These are phyloP conservation scores for Xylariaceae sp. DNA, from an alignment of 2,329 filamentous ascomycete species.

Conservation along the genomic window DNA sequence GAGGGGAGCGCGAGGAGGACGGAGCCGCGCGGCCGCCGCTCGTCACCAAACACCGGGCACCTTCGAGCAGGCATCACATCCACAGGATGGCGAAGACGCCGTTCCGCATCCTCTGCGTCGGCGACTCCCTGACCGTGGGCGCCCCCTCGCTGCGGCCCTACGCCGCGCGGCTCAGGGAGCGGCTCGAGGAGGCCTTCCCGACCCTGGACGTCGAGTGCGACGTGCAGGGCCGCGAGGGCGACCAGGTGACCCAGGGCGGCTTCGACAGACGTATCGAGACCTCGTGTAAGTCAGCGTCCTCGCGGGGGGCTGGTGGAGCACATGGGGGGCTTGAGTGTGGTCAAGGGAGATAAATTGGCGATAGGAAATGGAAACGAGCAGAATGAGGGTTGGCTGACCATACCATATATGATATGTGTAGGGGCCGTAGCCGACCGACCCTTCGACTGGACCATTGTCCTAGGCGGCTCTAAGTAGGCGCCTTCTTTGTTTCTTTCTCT, in stretches of 20 bases:
- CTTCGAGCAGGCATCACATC: no score
- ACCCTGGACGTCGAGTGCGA: slow-evolving; percentile 3
- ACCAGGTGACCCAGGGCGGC: slow-evolving; percentile 4
- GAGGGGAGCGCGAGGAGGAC: no score
- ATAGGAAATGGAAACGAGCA: no score
- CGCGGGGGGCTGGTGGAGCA: no score
- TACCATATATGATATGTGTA: no score
- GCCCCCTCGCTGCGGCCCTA: slow-evolving; percentile 2
- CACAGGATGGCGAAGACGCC: slow-evolving; percentile 1
- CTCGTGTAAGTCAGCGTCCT: slow-evolving; percentile 3
- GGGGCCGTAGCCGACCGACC: slow-evolving; percentile 4
- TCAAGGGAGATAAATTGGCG: no score
- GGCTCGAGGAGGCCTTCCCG: slow-evolving; percentile 2
- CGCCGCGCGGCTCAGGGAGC: slow-evolving; percentile 1
- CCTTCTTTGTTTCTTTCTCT: no score
- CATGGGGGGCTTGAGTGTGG: no score
- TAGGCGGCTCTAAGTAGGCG: slow-evolving; percentile 4
- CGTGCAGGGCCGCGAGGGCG: slow-evolving; percentile 3
- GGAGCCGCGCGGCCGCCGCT: no score
- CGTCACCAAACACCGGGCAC: no score
- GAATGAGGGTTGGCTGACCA: no score
- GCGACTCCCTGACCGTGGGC: slow-evolving; percentile 3
- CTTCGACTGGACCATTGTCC: slow-evolving; percentile 5
- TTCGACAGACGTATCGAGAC: slow-evolving; percentile 1
- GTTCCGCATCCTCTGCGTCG: slow-evolving; percentile 3